Conservation (phyloP, 257 asterid genomes). For the Solanum pennellii region DNA sequence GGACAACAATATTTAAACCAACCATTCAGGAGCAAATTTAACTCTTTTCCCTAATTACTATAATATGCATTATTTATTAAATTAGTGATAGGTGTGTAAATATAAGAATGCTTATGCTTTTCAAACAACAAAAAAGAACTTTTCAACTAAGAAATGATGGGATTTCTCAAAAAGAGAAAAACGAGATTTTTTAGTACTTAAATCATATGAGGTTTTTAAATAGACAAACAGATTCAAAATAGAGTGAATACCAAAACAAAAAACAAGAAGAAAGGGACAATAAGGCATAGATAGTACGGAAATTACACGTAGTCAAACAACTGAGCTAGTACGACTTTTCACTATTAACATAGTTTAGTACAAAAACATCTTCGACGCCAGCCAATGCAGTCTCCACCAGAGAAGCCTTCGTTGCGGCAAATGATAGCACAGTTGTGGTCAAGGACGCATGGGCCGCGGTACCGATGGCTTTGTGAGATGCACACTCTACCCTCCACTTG, state of each 20-base stretch:
- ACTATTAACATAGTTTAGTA: conserved; percentile 6
- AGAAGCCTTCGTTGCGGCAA: conserved; percentile 16
- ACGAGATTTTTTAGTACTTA: no score
- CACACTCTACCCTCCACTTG: conserved; percentile 7
- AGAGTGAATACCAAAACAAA: neutral
- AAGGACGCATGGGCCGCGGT: conserved; percentile 1
- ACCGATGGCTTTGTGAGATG: conserved; percentile 8
- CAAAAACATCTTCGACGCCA: conserved; percentile 18
- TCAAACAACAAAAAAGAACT: no score
- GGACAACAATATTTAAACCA: no score
- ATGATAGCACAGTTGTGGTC: conserved; percentile 13
- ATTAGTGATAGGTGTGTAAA: neutral
- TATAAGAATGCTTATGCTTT: neutral
- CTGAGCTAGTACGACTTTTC: neutral
- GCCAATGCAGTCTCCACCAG: conserved; percentile 14
- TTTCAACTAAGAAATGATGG: neutral
- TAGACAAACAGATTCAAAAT: no score
- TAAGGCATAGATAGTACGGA: neutral
- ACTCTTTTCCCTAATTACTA: neutral
- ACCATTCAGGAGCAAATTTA: neutral
- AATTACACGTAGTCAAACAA: neutral
- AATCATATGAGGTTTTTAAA: neutral
- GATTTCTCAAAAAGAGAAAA: neutral
- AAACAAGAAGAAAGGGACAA: neutral
- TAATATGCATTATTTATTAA: neutral